Percentiles rank a stretch among this genome's conserved stretches.
Evolutionary conservation across 108 stramenopile species (phyloP).

Genomic region (Nitzschia palea): DNA sequence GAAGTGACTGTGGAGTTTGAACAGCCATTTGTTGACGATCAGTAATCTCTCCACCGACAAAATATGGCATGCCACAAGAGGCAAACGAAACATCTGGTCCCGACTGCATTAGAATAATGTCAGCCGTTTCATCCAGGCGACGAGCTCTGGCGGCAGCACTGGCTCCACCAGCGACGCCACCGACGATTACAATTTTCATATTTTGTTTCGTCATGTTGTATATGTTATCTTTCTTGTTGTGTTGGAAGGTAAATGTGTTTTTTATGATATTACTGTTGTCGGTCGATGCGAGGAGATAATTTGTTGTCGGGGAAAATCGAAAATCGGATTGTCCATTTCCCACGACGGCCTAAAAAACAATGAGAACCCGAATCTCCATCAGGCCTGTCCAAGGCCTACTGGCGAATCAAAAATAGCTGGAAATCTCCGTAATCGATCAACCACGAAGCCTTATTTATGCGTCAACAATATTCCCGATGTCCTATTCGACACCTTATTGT

Average conservation of each 20-base stretch:
- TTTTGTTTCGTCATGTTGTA: constrained; percentile 25
- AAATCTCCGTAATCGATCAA: no score
- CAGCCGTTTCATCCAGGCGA: constrained; percentile 58
- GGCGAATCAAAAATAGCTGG: no score
- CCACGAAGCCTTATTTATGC: no score
- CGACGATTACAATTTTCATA: constrained; percentile 65
- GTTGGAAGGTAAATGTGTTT: not conserved
- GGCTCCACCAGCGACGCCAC: constrained; percentile 74
- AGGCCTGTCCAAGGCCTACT: no score
- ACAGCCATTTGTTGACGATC: constrained; percentile 68
- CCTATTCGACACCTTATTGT: no score
- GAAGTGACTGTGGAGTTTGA: constrained; percentile 58
- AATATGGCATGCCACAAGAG: constrained; percentile 76
- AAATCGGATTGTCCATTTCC: no score
- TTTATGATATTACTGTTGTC: constrained; percentile 16
- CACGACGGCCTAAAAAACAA: no score
- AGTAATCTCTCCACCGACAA: constrained; percentile 64
- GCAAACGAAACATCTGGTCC: constrained; percentile 71
- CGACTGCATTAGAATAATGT: constrained; percentile 57
- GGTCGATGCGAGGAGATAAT: no score
- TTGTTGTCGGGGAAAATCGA: no score
- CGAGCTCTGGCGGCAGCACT: constrained; percentile 66
- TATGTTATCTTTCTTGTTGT: constrained; percentile 18
- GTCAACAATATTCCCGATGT: no score
- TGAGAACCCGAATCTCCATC: no score